Evolutionary conservation across 441 rosid genomes (phyloP).

Genomic region (Mallotus japonicus): DNA sequence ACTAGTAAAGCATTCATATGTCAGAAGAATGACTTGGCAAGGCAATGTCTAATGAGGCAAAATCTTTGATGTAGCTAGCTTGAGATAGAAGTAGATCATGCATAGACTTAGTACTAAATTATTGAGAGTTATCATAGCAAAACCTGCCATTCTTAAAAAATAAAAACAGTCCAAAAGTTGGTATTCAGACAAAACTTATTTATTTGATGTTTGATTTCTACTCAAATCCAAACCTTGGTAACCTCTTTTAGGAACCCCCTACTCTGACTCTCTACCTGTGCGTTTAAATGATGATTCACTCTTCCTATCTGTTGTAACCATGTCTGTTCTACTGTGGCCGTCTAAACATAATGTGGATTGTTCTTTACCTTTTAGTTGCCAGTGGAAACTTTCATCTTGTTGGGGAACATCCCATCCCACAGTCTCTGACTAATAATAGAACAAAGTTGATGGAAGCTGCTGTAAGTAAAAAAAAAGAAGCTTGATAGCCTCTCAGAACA

Average conservation of each 20-base stretch:
- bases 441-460: not conserved
- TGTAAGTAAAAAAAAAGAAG: not conserved
- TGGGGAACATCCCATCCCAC: not conserved
- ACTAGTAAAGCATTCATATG: slow-evolving; percentile 8
- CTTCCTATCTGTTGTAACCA: not conserved
- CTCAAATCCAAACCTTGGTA: not conserved
- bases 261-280: not conserved
- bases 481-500: not conserved
- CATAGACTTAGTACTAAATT: not conserved
- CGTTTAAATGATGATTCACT: not conserved
- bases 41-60: not conserved
- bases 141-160: too few species aligned
- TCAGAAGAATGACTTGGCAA: not conserved
- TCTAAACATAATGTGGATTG: not conserved
- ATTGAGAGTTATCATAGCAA: not conserved
- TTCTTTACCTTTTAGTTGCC: not conserved
- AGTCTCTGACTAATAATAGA: not conserved
- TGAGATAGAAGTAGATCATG: not conserved
- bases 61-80: not conserved
- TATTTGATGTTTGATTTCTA: not conserved
- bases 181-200: too few species aligned
- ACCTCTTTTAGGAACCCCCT: not conserved
- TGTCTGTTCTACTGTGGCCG: not conserved
- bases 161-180: too few species aligned
- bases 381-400: not conserved